phyloP scores from a whole-genome alignment of 129 eudicot genomes.

The Saussurea involucrata region DNA sequence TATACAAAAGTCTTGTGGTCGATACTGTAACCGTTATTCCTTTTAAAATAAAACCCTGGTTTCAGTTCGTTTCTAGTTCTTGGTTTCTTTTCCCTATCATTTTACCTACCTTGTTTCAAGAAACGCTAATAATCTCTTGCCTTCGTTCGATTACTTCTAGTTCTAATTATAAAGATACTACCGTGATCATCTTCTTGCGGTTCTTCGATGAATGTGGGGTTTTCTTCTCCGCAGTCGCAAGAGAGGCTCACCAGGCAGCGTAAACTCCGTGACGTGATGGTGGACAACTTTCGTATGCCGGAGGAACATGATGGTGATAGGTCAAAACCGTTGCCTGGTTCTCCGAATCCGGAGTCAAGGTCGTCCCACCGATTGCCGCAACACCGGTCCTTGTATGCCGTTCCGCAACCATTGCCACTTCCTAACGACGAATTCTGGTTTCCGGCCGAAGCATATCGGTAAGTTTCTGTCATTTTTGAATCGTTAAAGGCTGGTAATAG shows the following conservation, averaged over 20 bases:
- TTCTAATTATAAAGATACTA: not conserved
- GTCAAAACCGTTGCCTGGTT: slow-evolving; percentile 50
- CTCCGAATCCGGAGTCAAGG: slow-evolving; percentile 48
- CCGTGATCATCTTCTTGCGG: slow-evolving; percentile 36
- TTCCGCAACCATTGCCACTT: slow-evolving; percentile 78
- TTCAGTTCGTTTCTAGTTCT: too few relatives aligned
- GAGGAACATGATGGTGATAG: slow-evolving; percentile 1
- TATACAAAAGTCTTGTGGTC: too few relatives aligned
- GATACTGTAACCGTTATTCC: too few relatives aligned
- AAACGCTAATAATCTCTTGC: slow-evolving; percentile 41
- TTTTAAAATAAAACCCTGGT: too few relatives aligned
- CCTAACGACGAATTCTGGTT: slow-evolving; percentile 48
- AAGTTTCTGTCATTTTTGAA: slow-evolving; percentile 1
- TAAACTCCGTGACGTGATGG: slow-evolving; percentile 45
- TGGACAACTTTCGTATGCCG: slow-evolving; percentile 32
- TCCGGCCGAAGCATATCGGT: slow-evolving; percentile 18
- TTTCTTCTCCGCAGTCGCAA: slow-evolving; percentile 21
- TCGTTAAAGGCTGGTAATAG: too few relatives aligned
- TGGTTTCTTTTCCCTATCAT: too few relatives aligned
- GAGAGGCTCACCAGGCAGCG: slow-evolving; percentile 51
- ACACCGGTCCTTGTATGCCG: slow-evolving; percentile 63
- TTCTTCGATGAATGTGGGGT: slow-evolving; percentile 18
- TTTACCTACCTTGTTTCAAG: too few relatives aligned
- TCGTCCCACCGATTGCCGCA: slow-evolving; percentile 10
- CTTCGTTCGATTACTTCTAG: slow-evolving; percentile 16